Evolutionary conservation across 805 yeast genomes (phyloP), one percentile per base, ranked within the genome.

Genomic region (Wickerhamomyces xylosicus): DNA sequence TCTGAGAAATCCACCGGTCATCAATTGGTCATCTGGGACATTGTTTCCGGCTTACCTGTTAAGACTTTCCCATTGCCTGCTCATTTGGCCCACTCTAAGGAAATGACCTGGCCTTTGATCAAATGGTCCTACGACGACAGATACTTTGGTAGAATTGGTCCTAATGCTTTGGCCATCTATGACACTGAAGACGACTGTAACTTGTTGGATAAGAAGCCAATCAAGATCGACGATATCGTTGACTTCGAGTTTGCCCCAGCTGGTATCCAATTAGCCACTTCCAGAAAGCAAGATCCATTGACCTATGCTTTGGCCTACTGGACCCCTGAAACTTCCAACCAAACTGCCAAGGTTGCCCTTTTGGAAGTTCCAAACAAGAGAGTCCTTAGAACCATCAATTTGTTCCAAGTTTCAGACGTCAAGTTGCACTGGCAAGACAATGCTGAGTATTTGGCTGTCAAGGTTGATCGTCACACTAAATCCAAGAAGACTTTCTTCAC

Each of bases 231-330:
- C 19, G 94, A 87, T 41, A 74, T 92, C 47, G 77, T 77, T 54
- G 96, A 89, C 62, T 92, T 92, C 55, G 94, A 86, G 60, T 92
- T 90, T 74, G 87, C 97, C 20, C 98, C 99, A 44, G 79, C 86
- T 19, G 83, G 85, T 49, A 84, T 86, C 38, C 68, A 73, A 50
- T 69, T 85, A 40, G 73, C 77, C 34, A 74, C 72, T 42, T 63
- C 75, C 39, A 72, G 66, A 49, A 71, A 65, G 42, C 66, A 58
- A 31, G 75, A 70, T 41, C 71, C 67, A 33, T 72, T 71, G 39
- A 78, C 79, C 41, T 79, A 79, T 51, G 65, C 87, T 28, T 71
- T 92, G 49, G 79, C 95, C 25, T 92, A 81, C 68, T 92, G 98
- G 98, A 87, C 96, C 35, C 99, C 99, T 40, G 99, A 92, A 67